Base-by-base conservation (phyloP, 2,329 filamentous ascomycete genomes). In the Macroventuria anomochaeta region DNA sequence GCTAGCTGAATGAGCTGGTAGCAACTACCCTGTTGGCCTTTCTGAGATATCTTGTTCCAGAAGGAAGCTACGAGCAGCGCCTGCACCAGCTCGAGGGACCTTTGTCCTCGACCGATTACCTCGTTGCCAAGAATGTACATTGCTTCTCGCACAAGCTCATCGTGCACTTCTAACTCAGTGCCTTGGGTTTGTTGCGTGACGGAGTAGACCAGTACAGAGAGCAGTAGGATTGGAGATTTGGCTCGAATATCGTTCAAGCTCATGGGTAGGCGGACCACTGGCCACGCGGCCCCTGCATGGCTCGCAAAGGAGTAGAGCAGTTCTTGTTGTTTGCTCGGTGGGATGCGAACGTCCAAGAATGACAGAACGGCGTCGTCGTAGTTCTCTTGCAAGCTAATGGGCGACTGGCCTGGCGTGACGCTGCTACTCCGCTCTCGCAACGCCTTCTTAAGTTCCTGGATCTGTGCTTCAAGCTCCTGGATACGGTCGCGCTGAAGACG, bases 401-500 rank as follows among this genome's bases (percentile, higher is more conserved):
- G 59, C 18, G 66, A 65, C 12, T 44, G 47, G 38, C 59, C 62
- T 13, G 60, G 53, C 7, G 60, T 63, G 8, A 46, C 54, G 38
- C 54, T 64, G 41, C 41, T 62, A 26, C 53, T 62, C 15, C 56
- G 57, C n/a, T 59, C 54, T 34, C 48, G 58, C 11, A 69, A 34
- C 17, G 58, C 52, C 8, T 42, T 52, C 23, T 38, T 58, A 26
- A 69, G 64, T 55, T 65, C 59, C 20, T 65, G 47, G 18, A 68
- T 51, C 33, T 68, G 58, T 25, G 61, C 51, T 40, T 69, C 67
- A 28, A 69, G 67, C 38, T 69, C 64, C 12, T 48, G 57, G 21
- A 69, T 67, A 15, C 64, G 63, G 28, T 69, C 58, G 44, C 65
- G 65, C 33, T 69, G 67, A 8, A 68, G 63, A 46, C 64, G 61